Conservation (phyloP, 2,329 filamentous ascomycete genomes). For the Paraphaeosphaeria sporulosa region DNA sequence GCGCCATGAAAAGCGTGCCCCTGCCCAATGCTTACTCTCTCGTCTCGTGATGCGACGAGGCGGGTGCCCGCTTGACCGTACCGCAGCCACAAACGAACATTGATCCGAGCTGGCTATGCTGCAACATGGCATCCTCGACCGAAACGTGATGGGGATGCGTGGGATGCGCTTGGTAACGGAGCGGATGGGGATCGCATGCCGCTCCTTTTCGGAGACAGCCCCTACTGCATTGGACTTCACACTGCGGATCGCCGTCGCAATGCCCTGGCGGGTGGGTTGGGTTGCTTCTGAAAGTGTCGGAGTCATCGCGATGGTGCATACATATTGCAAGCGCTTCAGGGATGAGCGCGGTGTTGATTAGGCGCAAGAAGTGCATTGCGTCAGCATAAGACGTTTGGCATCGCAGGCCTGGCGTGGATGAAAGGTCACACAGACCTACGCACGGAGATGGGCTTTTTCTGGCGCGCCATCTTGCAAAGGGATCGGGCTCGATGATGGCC, state of each 20-base stretch:
- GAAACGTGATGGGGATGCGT: conserved; percentile 28
- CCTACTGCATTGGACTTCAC: conserved; percentile 18
- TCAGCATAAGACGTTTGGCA: conserved; percentile 30
- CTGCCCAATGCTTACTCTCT: conserved; percentile 32
- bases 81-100: conserved; percentile 20
- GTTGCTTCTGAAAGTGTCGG: conserved; percentile 3
- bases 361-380: conserved; percentile 26
- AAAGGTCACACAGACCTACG: conserved; percentile 32
- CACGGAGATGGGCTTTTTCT: conserved; percentile 27
- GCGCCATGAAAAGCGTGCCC: conserved; percentile 21
- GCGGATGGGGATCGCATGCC: conserved; percentile 17
- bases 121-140: conserved; percentile 28
- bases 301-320: conserved; percentile 8
- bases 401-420: conserved; percentile 19
- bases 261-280: conserved; percentile 1
- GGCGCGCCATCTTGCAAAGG: conserved; percentile 9
- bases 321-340: conserved; percentile 10
- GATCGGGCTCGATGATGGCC: conserved; percentile 9
- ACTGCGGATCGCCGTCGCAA: conserved; percentile 14
- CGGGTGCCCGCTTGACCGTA: conserved; percentile 29
- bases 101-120: conserved; percentile 30
- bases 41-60: conserved; percentile 41
- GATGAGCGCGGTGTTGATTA: not conserved
- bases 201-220: conserved; percentile 8
- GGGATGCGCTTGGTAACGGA: conserved; percentile 31